phyloP scores from a whole-genome alignment of 2,329 filamentous ascomycete species.

The Neopestalotiopsis sp. region DNA sequence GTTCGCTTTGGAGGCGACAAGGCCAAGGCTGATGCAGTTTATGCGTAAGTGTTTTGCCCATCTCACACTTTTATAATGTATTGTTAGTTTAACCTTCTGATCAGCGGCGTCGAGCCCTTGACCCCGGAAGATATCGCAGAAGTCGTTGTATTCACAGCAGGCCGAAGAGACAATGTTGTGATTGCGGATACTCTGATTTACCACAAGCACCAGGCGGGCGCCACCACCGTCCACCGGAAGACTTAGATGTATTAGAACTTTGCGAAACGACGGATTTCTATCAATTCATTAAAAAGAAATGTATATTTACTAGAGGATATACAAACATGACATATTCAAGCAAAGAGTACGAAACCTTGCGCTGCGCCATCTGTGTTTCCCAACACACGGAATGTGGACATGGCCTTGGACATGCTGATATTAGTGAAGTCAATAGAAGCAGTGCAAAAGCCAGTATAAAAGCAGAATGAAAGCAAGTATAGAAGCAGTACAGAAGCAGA shows the following conservation, averaged over 20 bases:
- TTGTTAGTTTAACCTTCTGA: too few relatives aligned
- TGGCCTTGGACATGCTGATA: too few relatives aligned
- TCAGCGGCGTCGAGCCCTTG: constrained; percentile 61
- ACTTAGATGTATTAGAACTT: constrained; percentile 18
- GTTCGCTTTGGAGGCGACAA: constrained; percentile 80
- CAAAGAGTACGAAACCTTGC: too few relatives aligned
- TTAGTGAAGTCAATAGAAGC: too few relatives aligned
- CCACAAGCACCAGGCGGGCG: constrained; percentile 71
- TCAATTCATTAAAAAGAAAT: neutral
- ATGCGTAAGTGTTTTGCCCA: constrained; percentile 55
- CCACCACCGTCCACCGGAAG: constrained; percentile 34
- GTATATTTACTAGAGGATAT: constrained; percentile 23
- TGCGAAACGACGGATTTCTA: neutral
- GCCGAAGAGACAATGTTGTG: constrained; percentile 80
- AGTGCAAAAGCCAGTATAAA: too few relatives aligned
- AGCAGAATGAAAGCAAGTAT: too few relatives aligned
- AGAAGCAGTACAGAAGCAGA: too few relatives aligned
- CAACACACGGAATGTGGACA: too few relatives aligned
- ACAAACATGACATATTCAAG: neutral
- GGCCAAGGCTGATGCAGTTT: constrained; percentile 75
- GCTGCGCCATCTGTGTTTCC: too few relatives aligned
- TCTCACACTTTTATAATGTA: too few relatives aligned
- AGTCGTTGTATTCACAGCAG: constrained; percentile 77
- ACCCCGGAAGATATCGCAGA: constrained; percentile 82
- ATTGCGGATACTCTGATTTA: constrained; percentile 77